phyloP scores from a whole-genome alignment of 257 asterid species.

The Knoxia roxburghii region DNA sequence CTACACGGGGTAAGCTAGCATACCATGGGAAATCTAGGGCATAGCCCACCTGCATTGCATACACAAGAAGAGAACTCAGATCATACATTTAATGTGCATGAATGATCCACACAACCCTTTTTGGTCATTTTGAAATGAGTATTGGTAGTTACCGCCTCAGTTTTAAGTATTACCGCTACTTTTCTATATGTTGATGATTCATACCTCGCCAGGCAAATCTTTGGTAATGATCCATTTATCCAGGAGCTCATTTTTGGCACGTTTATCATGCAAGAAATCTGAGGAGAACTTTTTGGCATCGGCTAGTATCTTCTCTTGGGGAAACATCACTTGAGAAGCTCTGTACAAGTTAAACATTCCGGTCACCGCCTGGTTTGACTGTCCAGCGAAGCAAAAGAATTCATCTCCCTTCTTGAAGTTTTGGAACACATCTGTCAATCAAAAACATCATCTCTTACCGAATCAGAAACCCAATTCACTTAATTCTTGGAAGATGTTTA shows the following conservation, averaged over 20 bases:
- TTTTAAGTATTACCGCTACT: no score
- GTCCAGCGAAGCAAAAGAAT: conserved; percentile 75
- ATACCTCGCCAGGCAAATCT: conserved; percentile 92
- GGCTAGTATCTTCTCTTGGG: conserved; percentile 48
- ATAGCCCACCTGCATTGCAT: conserved; percentile 61
- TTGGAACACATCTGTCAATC: conserved; percentile 53
- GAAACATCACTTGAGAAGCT: conserved; percentile 73
- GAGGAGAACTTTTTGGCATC: conserved; percentile 44
- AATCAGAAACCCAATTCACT: no score
- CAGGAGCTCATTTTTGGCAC: conserved; percentile 44
- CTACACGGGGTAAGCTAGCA: conserved; percentile 69
- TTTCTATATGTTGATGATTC: not conserved
- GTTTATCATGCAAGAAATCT: conserved; percentile 43
- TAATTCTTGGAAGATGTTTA: no score
- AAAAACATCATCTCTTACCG: no score
- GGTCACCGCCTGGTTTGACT: conserved; percentile 79
- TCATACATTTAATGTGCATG: no score
- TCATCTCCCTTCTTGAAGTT: conserved; percentile 65
- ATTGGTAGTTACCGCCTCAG: no score
- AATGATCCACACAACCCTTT: no score
- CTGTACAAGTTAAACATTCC: conserved; percentile 81
- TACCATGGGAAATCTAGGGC: conserved; percentile 80
- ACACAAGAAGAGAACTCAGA: no score
- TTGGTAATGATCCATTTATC: conserved; percentile 95
- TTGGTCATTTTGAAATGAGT: no score